Conservation (phyloP, 2,329 filamentous ascomycete genomes). For the Botryosphaeria dothidea region DNA sequence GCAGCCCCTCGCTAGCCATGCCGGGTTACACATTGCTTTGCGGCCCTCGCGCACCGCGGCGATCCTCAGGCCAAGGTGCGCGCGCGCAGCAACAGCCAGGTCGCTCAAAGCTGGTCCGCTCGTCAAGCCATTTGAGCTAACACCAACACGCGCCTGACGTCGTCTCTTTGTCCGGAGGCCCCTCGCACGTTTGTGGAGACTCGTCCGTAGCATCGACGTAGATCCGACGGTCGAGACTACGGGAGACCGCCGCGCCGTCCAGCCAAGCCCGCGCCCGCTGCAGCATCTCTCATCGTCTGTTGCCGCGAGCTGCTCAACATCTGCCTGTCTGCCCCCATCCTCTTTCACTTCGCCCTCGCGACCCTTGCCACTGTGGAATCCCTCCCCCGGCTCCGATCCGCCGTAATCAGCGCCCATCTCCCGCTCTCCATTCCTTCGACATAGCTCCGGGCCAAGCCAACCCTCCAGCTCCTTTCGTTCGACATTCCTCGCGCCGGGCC, state of each 20-base stretch:
- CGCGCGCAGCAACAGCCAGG: not conserved
- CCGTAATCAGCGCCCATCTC: constrained; percentile 7
- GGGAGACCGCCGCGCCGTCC: constrained; percentile 8
- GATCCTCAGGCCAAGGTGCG: not conserved
- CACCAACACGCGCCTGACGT: not conserved
- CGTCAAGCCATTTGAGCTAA: not conserved
- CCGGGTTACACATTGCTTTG: not conserved
- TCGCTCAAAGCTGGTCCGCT: not conserved
- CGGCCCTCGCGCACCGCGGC: not conserved
- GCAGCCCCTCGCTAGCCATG: not conserved
- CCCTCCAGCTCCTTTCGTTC: not conserved
- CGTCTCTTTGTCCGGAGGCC: constrained; percentile 1
- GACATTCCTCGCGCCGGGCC: not conserved
- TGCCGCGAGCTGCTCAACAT: constrained; percentile 2
- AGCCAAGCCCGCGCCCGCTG: constrained; percentile 9
- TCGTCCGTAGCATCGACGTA: constrained; percentile 6
- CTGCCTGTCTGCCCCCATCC: not conserved
- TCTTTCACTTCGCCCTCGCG: not conserved
- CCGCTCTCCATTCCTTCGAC: constrained; percentile 1
- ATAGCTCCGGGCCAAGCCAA: not conserved
- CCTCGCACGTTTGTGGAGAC: constrained; percentile 13
- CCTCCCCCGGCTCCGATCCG: constrained; percentile 6
- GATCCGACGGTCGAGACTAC: constrained; percentile 13
- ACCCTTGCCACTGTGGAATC: constrained; percentile 10
- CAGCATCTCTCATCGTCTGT: constrained; percentile 4